Conservation (phyloP, 2,329 filamentous ascomycete species). For the Phaeoacremonium minimum region DNA sequence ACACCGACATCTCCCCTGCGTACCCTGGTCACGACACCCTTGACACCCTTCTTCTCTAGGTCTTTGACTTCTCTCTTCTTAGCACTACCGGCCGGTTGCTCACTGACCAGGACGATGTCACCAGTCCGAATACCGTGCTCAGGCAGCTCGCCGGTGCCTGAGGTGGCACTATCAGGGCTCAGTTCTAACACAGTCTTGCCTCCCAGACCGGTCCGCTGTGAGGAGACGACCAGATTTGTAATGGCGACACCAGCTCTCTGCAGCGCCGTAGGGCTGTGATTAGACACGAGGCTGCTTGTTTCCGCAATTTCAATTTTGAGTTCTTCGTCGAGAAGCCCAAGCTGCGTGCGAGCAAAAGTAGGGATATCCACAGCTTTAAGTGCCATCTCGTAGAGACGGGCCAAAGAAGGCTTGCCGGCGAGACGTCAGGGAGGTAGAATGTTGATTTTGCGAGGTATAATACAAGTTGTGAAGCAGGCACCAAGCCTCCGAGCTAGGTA, state of each 20-base stretch:
- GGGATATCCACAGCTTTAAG: conserved; percentile 48
- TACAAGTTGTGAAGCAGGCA: no score
- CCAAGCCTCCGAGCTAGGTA: no score
- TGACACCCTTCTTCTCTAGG: conserved; percentile 61
- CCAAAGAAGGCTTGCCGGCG: no score
- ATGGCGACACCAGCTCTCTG: conserved; percentile 76
- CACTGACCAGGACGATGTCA: conserved; percentile 72
- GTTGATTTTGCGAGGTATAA: no score
- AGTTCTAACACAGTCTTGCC: conserved; percentile 90
- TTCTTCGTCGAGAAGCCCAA: conserved; percentile 66
- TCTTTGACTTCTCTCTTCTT: conserved; percentile 71
- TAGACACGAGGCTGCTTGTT: conserved; percentile 62
- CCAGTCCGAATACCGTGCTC: conserved; percentile 74
- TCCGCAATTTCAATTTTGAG: conserved; percentile 69
- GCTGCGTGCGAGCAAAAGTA: conserved; percentile 66
- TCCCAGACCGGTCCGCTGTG: conserved; percentile 82
- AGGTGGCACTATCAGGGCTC: conserved; percentile 53
- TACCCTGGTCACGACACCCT: conserved; percentile 67
- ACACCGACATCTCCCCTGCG: conserved; percentile 56
- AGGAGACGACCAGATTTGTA: conserved; percentile 67
- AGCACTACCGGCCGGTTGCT: conserved; percentile 68
- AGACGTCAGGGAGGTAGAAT: no score
- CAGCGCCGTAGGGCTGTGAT: conserved; percentile 63
- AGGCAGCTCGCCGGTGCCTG: conserved; percentile 48
- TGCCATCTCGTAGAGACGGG: no score